Conservation (phyloP, 1,139 yeast species). For the Saccharomyces hybrid region DNA sequence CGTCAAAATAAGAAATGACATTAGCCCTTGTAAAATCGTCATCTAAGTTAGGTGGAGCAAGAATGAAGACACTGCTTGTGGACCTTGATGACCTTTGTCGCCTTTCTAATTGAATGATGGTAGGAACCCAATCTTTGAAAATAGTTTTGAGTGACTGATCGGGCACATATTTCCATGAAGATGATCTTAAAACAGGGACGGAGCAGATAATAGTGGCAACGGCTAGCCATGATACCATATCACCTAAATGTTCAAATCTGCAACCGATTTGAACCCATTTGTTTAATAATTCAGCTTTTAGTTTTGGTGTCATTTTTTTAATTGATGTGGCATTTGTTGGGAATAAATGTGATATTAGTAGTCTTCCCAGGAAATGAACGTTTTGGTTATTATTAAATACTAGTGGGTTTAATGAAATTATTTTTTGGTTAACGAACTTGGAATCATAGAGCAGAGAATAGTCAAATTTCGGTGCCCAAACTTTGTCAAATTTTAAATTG, state of each 20-base stretch:
- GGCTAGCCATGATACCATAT: constrained; percentile 93
- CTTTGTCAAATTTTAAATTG: constrained; percentile 46
- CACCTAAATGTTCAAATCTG: constrained; percentile 70
- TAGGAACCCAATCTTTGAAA: constrained; percentile 88
- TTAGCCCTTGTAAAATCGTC: constrained; percentile 64
- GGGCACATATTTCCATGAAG: constrained; percentile 72
- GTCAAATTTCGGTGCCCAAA: constrained; percentile 73
- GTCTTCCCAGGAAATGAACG: constrained; percentile 68
- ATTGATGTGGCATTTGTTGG: constrained; percentile 19
- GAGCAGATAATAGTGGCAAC: constrained; percentile 79
- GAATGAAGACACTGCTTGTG: constrained; percentile 35
- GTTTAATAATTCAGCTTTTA: constrained; percentile 60
- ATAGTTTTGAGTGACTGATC: constrained; percentile 53
- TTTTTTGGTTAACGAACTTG: constrained; percentile 35
- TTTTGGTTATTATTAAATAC: constrained; percentile 62
- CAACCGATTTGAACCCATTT: constrained; percentile 88
- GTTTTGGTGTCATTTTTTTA: constrained; percentile 23
- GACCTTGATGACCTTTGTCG: constrained; percentile 53
- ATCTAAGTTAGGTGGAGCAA: constrained; percentile 84
- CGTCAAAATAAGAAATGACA: constrained; percentile 90
- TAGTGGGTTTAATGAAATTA: constrained; percentile 38
- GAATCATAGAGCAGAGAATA: constrained; percentile 46
- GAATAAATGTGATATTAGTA: constrained; percentile 66
- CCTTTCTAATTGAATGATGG: constrained; percentile 79
- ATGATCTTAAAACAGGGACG: constrained; percentile 66